Evolutionary conservation across 345 rosid species (phyloP).

Genomic region (Abelmoschus esculentus): DNA sequence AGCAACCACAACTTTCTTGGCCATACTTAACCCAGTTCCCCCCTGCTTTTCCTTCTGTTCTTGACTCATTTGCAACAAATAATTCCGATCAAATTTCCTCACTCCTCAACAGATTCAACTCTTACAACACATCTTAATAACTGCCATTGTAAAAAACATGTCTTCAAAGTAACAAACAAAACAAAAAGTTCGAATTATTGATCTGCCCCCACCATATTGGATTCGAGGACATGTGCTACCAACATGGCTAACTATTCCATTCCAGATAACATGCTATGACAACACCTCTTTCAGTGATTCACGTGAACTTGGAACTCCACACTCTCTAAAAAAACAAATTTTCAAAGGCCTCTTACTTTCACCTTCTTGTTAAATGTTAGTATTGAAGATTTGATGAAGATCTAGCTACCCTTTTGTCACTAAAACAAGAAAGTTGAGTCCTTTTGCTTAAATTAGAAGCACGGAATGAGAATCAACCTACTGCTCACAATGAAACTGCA

Average conservation of each 20-base stretch:
- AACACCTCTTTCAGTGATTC: constrained; percentile 38
- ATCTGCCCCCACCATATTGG: constrained; percentile 35
- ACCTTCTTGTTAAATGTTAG: constrained; percentile 1
- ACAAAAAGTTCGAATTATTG: constrained; percentile 24
- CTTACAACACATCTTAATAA: constrained; percentile 10
- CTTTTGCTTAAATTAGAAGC: constrained; percentile 13
- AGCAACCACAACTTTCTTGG: constrained; percentile 81
- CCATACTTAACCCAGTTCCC: constrained; percentile 37
- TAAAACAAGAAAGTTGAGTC: constrained; percentile 12
- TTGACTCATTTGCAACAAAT: constrained; percentile 41
- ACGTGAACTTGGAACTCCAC: constrained; percentile 15
- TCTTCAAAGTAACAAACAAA: constrained; percentile 12
- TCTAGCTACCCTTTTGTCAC: constrained; percentile 17
- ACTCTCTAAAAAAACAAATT: background rate
- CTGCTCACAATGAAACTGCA: constrained; percentile 15
- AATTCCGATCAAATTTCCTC: background rate
- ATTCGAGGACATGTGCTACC: constrained; percentile 28
- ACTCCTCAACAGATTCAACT: constrained; percentile 18
- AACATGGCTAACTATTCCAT: constrained; percentile 25
- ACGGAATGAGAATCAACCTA: constrained; percentile 10
- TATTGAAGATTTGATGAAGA: constrained; percentile 14
- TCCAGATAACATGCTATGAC: constrained; percentile 28
- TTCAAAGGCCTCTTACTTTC: constrained; percentile 12
- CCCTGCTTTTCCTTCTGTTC: constrained; percentile 50
- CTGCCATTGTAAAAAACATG: constrained; percentile 5